Evolutionary conservation across 495 filamentous ascomycete genomes (phyloP), one percentile per base, ranked within the genome.

Genomic region (Rusavskia elegans): DNA sequence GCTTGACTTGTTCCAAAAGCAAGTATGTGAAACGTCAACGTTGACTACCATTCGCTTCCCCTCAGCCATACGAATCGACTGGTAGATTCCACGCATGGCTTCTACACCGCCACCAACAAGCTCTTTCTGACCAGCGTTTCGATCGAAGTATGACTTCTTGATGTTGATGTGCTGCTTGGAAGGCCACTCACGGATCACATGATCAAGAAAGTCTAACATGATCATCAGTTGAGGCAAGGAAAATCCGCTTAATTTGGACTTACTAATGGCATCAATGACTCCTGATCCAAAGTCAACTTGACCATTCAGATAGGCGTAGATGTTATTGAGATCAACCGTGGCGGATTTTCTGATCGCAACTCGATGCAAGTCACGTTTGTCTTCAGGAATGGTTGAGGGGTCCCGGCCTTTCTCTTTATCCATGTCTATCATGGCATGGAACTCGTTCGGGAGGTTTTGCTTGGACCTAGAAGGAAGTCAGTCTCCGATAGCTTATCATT

Each of bases 1-100:
- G 4, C 37, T 30, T 14, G 21, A 35, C 39, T 54, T 45, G 4
- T 52, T 51, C 80, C 80, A 89, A 68, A 89, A 92, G n/a, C 76
- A 77, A 20, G 82, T 77, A 52, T 88, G 88, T 48, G 83, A 75
- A 51, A 85, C 79, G 57, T 97, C 89, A 23, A 93, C 78, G 55
- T 95, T 95, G 55, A 98, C 64, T 4, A 85, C 71, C 16, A 90
- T 65, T 7, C 77, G 77, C 25, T 72, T 68, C 32, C 70, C 68
- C 56, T 77, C 63, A 45, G 76, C 81, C 9, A 85, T 70, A 42
- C 85, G 77, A 50, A 94, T 80, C 11, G 87, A 83, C 36, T 85
- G 75, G 55, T 92, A 96, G 27, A 88, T 80, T 41, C 88, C 89
- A 58, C 89, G 90, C 70, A 86, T 80, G 14, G 84, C 85, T 53